phyloP scores from a whole-genome alignment of 768 basidiomycete genomes.

The Austroboletus eburneus region DNA sequence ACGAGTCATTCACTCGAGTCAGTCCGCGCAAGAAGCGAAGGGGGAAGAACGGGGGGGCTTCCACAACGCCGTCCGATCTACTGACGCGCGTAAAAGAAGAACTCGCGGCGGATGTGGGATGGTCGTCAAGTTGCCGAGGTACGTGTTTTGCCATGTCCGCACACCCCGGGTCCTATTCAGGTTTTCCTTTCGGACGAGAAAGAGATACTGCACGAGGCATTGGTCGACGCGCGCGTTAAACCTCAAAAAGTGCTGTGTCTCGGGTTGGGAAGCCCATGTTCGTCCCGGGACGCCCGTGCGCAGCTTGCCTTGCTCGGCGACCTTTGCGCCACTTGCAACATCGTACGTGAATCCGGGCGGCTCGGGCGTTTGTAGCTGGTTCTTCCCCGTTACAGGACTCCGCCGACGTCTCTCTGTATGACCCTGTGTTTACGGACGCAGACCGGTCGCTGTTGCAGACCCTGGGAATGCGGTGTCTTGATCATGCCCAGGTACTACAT shows the following conservation, averaged over 20 bases:
- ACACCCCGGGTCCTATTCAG: neutral
- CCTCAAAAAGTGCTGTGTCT: conserved; percentile 53
- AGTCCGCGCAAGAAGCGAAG: conserved; percentile 49
- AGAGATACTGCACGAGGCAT: conserved; percentile 36
- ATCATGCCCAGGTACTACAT: conserved; percentile 52
- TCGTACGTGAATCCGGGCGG: conserved; percentile 46
- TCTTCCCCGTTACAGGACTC: conserved; percentile 38
- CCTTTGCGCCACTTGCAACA: conserved; percentile 47
- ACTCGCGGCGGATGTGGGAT: conserved; percentile 41
- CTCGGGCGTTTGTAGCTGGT: conserved; percentile 12
- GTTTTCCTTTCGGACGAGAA: conserved; percentile 7
- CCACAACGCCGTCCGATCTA: conserved; percentile 33
- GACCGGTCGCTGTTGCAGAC: conserved; percentile 48
- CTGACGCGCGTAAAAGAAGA: conserved; percentile 44
- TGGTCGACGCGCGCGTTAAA: conserved; percentile 23
- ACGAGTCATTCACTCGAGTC: conserved; percentile 49
- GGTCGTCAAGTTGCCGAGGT: conserved; percentile 57
- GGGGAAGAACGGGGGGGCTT: conserved; percentile 31
- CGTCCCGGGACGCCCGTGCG: conserved; percentile 56
- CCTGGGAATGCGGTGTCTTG: conserved; percentile 33
- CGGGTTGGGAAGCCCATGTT: conserved; percentile 68
- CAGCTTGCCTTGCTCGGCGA: conserved; percentile 66
- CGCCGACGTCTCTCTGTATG: conserved; percentile 51
- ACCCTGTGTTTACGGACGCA: conserved; percentile 68
- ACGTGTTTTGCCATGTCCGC: conserved; percentile 31